These are phyloP conservation scores for Odontarrhena argentea DNA, from an alignment of 345 rosid species.

Conservation along the genomic window DNA sequence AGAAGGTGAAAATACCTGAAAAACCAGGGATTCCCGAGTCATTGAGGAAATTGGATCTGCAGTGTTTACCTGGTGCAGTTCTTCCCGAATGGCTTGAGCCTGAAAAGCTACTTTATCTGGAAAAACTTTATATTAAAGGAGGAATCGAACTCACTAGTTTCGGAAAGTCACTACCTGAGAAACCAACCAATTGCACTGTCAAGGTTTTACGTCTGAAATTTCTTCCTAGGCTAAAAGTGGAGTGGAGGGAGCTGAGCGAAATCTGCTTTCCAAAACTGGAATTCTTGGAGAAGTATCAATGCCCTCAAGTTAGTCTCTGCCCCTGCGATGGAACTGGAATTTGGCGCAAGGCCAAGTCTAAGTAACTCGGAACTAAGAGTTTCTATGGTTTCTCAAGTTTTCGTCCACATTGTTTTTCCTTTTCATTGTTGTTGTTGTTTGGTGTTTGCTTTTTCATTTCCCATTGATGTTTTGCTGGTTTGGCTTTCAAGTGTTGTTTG, in stretches of 20 bases:
- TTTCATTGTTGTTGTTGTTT: neutral
- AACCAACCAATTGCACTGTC: neutral
- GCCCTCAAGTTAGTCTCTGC: constrained; percentile 40
- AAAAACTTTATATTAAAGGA: constrained; percentile 46
- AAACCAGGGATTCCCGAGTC: constrained; percentile 13
- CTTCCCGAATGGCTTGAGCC: constrained; percentile 40
- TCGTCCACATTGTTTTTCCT: neutral
- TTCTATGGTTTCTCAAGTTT: neutral
- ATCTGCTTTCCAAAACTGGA: constrained; percentile 24
- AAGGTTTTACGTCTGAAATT: constrained; percentile 39
- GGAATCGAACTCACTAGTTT: constrained; percentile 39
- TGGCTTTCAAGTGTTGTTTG: constrained; percentile 27
- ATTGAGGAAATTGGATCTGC: constrained; percentile 48
- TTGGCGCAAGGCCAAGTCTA: constrained; percentile 17
- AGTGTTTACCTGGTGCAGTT: constrained; percentile 29
- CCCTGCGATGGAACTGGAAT: constrained; percentile 39
- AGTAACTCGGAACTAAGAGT: neutral
- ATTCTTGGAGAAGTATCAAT: constrained; percentile 35
- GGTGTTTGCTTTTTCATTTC: constrained; percentile 19
- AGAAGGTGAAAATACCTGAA: no score
- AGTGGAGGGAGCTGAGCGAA: constrained; percentile 32
- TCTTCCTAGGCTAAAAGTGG: constrained; percentile 36
- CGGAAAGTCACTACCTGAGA: neutral
- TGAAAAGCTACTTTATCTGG: neutral
- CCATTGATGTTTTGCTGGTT: constrained; percentile 27